Conservation (phyloP, 2,329 filamentous ascomycete genomes). For the Stemphylium vesicarium region DNA sequence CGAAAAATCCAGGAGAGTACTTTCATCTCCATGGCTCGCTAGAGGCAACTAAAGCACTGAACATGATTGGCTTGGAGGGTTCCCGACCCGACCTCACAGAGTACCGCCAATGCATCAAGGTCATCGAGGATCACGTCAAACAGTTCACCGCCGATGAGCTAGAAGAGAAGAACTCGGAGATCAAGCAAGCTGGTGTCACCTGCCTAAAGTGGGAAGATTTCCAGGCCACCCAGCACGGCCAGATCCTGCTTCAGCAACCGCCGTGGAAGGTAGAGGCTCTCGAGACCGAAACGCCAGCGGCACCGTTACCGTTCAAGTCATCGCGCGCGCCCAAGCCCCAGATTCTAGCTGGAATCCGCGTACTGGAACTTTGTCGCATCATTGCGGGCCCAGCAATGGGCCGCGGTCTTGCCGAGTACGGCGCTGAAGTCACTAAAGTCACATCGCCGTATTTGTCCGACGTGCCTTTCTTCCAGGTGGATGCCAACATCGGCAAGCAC, state of each 20-base stretch:
- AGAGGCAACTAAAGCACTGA: conserved; percentile 71
- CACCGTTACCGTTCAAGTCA: conserved; percentile 53
- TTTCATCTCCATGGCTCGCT: conserved; percentile 79
- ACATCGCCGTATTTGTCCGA: conserved; percentile 72
- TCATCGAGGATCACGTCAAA: conserved; percentile 52
- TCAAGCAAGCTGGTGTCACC: conserved; percentile 52
- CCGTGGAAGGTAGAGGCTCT: conserved; percentile 59
- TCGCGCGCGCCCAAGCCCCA: conserved; percentile 47
- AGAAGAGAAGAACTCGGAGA: conserved; percentile 51
- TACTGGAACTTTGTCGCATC: conserved; percentile 76
- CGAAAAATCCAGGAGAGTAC: conserved; percentile 68
- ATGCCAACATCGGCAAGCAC: conserved; percentile 75
- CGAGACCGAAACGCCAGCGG: conserved; percentile 58
- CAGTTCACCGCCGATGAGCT: conserved; percentile 49
- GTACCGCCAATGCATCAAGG: conserved; percentile 49
- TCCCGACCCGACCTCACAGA: conserved; percentile 65
- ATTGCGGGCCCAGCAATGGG: conserved; percentile 78
- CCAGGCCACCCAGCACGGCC: conserved; percentile 49
- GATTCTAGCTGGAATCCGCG: conserved; percentile 67
- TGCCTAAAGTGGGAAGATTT: conserved; percentile 52
- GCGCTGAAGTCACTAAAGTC: conserved; percentile 75
- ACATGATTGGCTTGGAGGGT: conserved; percentile 72
- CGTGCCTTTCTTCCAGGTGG: conserved; percentile 74
- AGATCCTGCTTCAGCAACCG: conserved; percentile 49
- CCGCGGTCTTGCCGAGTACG: conserved; percentile 75